Evolutionary conservation across 176 grass and related monocot genomes (phyloP), one percentile per base, ranked within the genome.

Genomic region (Carex pumila): DNA sequence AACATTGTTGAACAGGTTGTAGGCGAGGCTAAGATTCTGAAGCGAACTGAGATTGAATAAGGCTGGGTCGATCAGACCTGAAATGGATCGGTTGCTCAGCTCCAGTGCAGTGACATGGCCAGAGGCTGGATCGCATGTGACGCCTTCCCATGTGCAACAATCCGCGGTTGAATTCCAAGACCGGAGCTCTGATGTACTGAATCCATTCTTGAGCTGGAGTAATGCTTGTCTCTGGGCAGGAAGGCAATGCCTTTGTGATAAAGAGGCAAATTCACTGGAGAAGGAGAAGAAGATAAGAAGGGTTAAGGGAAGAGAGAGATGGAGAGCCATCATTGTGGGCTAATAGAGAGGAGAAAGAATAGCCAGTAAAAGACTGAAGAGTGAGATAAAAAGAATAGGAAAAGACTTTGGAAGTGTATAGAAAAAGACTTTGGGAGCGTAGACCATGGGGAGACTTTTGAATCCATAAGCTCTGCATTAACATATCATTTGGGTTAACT

Each of bases 281-380:
- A 92, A 82, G 29, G 81, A 59, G 12, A 92, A 86, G 14, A 60
- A 6, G 7, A 32, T 34, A 14, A 89, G 83, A 14, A 64, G 67
- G 63, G 71, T 88, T 50, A 89, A n/a, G 11, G 10, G 54, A 81
- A 45, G 31, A 63, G 79, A 63, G 57, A 81, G 31, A 62, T 59
- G 56, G 57, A 81, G 57, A 71, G 9, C 21, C 22, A 43, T 79
- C 88, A 90, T 90, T 36, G 29, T 22, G 13, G 25, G 34, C 45
- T 14, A 21, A 30, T 39, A 13, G n/a, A 39, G 30, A 47, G 15
- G 45, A 54, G 45, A 25, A 25, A 25, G 25, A 25, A 25, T 25
- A 25, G 25, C 25, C 25, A 25, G 25, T 25, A 25, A 25, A 25
- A 25, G 25, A 25, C 34, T 36, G 34, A 36, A 36, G 34, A 4